Conservation (phyloP, 2,329 filamentous ascomycete genomes). For the Bipolaris sorokiniana region DNA sequence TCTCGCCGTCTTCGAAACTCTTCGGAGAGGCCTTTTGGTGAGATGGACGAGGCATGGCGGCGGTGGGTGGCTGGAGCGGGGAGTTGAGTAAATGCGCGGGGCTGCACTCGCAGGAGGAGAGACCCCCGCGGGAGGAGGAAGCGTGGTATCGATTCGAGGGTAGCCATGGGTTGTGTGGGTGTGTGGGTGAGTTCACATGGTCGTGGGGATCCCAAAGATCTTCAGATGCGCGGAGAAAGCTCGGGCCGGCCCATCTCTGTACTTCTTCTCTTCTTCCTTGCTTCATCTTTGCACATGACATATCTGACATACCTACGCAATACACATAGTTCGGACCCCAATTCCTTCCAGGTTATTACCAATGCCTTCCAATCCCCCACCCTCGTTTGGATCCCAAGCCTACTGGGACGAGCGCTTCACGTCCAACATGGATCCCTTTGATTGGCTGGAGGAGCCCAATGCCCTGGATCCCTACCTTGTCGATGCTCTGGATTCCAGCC, state of each 20-base stretch:
- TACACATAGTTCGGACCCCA: conserved; percentile 2
- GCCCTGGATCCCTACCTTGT: conserved; percentile 38
- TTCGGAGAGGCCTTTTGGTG: conserved; percentile 38
- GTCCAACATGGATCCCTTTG: conserved; percentile 43
- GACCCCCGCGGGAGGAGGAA: conserved; percentile 41
- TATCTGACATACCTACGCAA: background rate
- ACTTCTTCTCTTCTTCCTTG: background rate
- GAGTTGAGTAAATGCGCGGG: conserved; percentile 26
- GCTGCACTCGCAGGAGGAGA: conserved; percentile 32
- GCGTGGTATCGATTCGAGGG: conserved; percentile 43
- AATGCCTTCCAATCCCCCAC: conserved; percentile 22
- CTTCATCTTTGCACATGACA: background rate
- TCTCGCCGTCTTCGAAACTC: conserved; percentile 37
- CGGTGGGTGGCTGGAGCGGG: conserved; percentile 19
- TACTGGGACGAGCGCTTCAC: conserved; percentile 51
- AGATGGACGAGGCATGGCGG: conserved; percentile 42
- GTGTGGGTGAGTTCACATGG: conserved; percentile 24
- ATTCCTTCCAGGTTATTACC: background rate
- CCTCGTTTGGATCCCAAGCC: conserved; percentile 42
- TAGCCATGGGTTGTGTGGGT: conserved; percentile 36
- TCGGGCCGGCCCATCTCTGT: conserved; percentile 21
- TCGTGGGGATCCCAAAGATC: conserved; percentile 24
- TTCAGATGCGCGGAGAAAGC: conserved; percentile 23
- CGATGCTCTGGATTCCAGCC: conserved; percentile 25
- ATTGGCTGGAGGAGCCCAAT: conserved; percentile 47